Evolutionary conservation across 345 rosid genomes (phyloP), one percentile per base, ranked within the genome.

Genomic region (Brassica nigra): DNA sequence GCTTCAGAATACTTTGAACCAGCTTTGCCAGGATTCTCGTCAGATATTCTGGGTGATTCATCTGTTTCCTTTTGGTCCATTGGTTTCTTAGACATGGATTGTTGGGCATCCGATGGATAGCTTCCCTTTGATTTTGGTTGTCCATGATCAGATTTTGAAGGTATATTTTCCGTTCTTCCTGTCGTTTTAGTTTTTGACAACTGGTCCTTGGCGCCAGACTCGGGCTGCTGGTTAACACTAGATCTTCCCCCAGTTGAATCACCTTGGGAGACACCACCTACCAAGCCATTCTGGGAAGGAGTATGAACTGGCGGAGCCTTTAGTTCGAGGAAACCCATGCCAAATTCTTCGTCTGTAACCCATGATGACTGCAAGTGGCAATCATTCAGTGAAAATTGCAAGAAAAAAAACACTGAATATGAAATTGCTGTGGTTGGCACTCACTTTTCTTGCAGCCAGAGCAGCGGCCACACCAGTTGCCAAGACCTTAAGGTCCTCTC

Each of bases 381-480:
- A 54, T 54, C 71, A 73, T 69, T 77, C 47, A 78, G 67, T 37
- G 27, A n/a, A 69, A 70, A 68, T 27, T 68, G 54, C 66, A 54
- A 66, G 16, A 42, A 44, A 11, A 44, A 44, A 62, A 34, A 74
- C n/a, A 29, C 67, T 14, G 52, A 67, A 29, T 66, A 54, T 73
- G 62, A 82, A 33, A 71, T 31, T 44, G 59, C 65, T 71, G 34
- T 74, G 37, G 71, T 66, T 23, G 33, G 72, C 39, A 83, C 85
- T 71, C 78, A 93, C 99, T 96, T 93, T 96, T 86, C 99, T 90
- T 82, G 97, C 85, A 79, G 99, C 93, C 81, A 96, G 85, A 62
- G 99, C 99, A 70, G 99, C 97, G 31, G 97, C 98, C 70, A 96
- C 99, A 80, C 99, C 91, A 58, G 97, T 96, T 47, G 98, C 99